A percentile compares a stretch with the other conserved stretches of the same genome.
These are phyloP conservation scores for Ceratocystis cacaofunesta DNA, from an alignment of 2,329 filamentous ascomycete genomes.

Conservation along the genomic window DNA sequence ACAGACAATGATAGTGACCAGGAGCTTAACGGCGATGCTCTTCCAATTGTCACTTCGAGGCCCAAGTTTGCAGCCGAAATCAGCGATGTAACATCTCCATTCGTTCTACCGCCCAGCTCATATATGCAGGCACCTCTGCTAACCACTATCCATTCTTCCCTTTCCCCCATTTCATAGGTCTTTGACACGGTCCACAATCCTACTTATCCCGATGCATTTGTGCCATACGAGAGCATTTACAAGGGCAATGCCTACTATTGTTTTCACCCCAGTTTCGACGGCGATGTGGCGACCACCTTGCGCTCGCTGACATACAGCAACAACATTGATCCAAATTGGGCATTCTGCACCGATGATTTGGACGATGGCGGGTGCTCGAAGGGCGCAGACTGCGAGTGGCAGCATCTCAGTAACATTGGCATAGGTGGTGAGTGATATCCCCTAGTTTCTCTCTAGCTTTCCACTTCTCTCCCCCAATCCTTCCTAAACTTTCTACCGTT, in stretches of 20 bases:
- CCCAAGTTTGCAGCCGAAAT: constrained; percentile 7
- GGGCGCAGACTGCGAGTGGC: constrained; percentile 53
- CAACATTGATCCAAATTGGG: constrained; percentile 61
- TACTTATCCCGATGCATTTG: constrained; percentile 19
- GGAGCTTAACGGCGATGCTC: background rate
- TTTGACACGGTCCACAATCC: constrained; percentile 12
- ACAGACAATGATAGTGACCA: background rate
- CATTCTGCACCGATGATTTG: constrained; percentile 64
- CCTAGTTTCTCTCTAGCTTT: constrained; percentile 6
- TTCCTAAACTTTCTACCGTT: background rate
- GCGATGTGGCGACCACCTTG: constrained; percentile 59
- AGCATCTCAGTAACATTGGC: constrained; percentile 66
- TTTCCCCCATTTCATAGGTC: background rate
- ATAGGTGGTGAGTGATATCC: constrained; percentile 53
- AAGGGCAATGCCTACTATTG: constrained; percentile 75
- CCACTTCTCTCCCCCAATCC: background rate
- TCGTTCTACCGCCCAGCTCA: background rate
- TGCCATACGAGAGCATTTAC: constrained; percentile 70
- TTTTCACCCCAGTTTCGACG: constrained; percentile 64
- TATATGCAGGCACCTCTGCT: background rate
- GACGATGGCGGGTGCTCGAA: constrained; percentile 51
- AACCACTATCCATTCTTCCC: background rate
- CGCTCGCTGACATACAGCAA: constrained; percentile 89
- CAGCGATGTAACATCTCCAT: constrained; percentile 10
- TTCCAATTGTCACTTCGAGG: background rate